These are phyloP conservation scores for Clonostachys rhizophaga DNA, from an alignment of 2,329 filamentous ascomycete genomes.

Conservation along the genomic window DNA sequence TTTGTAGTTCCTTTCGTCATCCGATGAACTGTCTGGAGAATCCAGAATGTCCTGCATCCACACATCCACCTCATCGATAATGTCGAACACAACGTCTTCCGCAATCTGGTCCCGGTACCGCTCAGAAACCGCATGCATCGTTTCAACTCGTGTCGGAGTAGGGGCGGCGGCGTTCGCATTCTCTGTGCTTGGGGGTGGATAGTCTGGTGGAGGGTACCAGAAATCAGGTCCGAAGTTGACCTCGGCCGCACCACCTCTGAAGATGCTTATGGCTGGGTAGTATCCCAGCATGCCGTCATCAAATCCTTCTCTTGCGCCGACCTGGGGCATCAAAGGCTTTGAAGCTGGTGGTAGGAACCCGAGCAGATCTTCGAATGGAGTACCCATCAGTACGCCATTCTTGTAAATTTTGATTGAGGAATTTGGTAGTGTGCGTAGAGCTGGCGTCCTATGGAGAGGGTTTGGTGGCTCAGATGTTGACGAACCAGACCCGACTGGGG, in stretches of 20 bases:
- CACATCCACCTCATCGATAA: conserved; percentile 92
- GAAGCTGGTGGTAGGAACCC: conserved; percentile 91
- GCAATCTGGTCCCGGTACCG: conserved; percentile 90
- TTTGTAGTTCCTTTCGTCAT: conserved; percentile 37
- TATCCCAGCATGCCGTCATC: conserved; percentile 96
- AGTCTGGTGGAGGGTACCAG: conserved; percentile 74
- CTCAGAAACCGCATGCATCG: conserved; percentile 61
- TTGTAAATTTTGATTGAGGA: conserved; percentile 89
- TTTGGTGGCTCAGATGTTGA: conserved; percentile 57
- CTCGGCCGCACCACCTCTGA: conserved; percentile 85
- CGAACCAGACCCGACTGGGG: conserved; percentile 37
- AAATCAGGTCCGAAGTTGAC: conserved; percentile 93
- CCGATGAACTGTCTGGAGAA: conserved; percentile 38
- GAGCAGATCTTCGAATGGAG: conserved; percentile 80
- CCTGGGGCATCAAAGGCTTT: conserved; percentile 57
- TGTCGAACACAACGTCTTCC: conserved; percentile 88
- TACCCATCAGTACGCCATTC: conserved; percentile 83
- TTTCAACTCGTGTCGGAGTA: conserved; percentile 6
- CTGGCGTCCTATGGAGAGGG: conserved; percentile 66
- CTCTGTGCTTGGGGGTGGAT: conserved; percentile 31
- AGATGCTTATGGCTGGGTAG: conserved; percentile 89
- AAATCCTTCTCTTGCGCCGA: conserved; percentile 77
- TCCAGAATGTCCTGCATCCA: conserved; percentile 66
- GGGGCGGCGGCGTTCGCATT: conserved; percentile 41
- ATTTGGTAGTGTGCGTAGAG: conserved; percentile 81